These are phyloP conservation scores for Debaryomyces nepalensis DNA, from an alignment of 1,139 yeast species.

Conservation along the genomic window DNA sequence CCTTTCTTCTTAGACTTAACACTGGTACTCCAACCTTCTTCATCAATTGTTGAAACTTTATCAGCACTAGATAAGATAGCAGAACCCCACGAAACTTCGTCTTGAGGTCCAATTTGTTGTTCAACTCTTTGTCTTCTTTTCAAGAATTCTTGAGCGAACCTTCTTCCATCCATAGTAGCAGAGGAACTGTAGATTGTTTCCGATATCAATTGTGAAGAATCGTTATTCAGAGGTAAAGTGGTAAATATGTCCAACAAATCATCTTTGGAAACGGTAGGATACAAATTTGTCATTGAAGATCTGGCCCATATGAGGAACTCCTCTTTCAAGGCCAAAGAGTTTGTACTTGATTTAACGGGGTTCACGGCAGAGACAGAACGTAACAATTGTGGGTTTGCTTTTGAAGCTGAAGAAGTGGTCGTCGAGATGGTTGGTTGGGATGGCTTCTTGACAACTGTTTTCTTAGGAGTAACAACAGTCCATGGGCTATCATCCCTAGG, in stretches of 20 bases:
- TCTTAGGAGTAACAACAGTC: conserved; percentile 45
- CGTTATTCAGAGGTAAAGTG: conserved; percentile 73
- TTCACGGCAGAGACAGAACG: conserved; percentile 50
- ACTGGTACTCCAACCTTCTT: conserved; percentile 75
- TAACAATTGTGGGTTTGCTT: conserved; percentile 48
- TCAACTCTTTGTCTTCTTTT: conserved; percentile 78
- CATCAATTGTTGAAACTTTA: conserved; percentile 54
- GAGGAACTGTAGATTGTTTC: conserved; percentile 93
- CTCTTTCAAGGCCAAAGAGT: conserved; percentile 46
- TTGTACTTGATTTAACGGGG: conserved; percentile 30
- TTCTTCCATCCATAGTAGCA: conserved; percentile 91
- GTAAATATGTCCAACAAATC: conserved; percentile 82
- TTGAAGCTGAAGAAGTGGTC: conserved; percentile 26
- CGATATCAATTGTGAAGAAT: conserved; percentile 83
- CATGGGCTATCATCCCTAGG: conserved; percentile 45
- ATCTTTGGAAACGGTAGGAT: conserved; percentile 72
- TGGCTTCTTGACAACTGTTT: conserved; percentile 31
- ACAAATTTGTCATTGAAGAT: conserved; percentile 69
- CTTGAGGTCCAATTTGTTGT: conserved; percentile 52
- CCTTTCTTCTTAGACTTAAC: conserved; percentile 62
- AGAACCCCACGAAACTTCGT: conserved; percentile 68
- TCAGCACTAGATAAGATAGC: conserved; percentile 58
- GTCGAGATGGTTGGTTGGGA: conserved; percentile 26
- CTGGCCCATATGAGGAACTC: conserved; percentile 90
- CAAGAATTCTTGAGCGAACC: conserved; percentile 89